Base-by-base conservation (phyloP, 345 rosid species). In the Citrus glauca region DNA sequence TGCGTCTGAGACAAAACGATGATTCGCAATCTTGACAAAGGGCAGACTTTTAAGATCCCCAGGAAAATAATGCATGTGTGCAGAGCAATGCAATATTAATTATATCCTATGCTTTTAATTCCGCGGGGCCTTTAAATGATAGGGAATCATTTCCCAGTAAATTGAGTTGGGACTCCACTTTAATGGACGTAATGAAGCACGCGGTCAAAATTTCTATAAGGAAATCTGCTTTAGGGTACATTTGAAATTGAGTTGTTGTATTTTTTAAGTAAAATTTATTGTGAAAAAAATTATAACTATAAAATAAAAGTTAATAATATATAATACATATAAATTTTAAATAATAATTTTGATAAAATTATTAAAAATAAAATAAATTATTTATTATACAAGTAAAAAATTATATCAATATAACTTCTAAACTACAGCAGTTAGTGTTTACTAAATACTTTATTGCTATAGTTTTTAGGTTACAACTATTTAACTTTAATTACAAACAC, bases 261-360 rank as follows among this genome's bases (percentile, higher is more conserved):
- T 32, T 0, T 32, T 32, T 32, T 3, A 32, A 32, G 3, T 0
- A 32, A 32, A 0, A 32, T 0, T 0, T 32, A 0, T 0, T 32
- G 4, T 2, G 3, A 30, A 30, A 30, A 32, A 32, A 32, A 32
- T 0, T 30, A 0, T 3, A 32, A 32, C 0, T 32, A 32, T 3
- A 0, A 32, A 32, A 32, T 32, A 32, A 32, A 32, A 32, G 0
- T 32, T 32, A 32, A 32, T 32, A 3, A 32, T 32, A 32, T 32
- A 0, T 3, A 32, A 32, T 32, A 3, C 0, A 32, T 32, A 32
- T 32, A 3, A 32, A 32, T 3, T 30, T 30, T 30, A 30, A 30
- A 30, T 30, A 30, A 30, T 30, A 30, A 30, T 30, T 3, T 32
- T 32, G 4, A 32, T 32, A 32, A 32, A 32, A 32, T 32, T 32